These are phyloP conservation scores for Coemansia sp. DNA, from an alignment of 192 early-diverging fungal species.

Conservation along the genomic window DNA sequence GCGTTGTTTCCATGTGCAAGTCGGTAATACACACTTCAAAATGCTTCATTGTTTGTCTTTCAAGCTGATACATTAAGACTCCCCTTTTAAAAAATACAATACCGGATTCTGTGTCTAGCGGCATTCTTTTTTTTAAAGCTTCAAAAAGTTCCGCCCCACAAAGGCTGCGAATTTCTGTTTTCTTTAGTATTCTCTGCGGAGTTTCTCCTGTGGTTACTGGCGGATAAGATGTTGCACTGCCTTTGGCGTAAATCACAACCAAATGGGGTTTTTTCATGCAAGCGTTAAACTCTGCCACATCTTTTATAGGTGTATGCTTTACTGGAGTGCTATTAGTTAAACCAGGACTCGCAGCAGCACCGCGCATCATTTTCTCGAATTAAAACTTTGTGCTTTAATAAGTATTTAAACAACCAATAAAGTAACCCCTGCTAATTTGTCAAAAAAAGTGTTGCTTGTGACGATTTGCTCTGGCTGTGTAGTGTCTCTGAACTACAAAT, in stretches of 20 bases:
- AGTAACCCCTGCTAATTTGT: background rate
- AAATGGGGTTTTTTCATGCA: background rate
- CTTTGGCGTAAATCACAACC: conserved; percentile 1
- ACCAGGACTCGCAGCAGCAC: background rate
- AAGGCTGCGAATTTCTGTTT: background rate
- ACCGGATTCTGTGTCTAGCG: background rate
- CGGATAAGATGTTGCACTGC: background rate
- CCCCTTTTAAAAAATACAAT: background rate
- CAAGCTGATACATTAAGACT: background rate
- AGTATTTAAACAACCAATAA: background rate
- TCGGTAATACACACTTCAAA: background rate
- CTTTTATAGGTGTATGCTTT: conserved; percentile 3
- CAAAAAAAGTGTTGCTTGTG: background rate
- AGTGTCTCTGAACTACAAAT: background rate
- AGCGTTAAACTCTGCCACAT: background rate
- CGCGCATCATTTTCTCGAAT: background rate
- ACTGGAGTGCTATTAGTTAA: background rate
- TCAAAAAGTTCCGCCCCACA: background rate
- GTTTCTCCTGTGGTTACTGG: background rate
- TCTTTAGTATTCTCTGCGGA: background rate
- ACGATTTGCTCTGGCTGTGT: background rate
- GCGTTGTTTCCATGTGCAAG: background rate
- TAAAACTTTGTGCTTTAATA: background rate
- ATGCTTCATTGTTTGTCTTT: background rate
- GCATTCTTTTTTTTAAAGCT: background rate